phyloP scores from a whole-genome alignment of 2,329 filamentous ascomycete genomes.

The Fusarium oxysporum region DNA sequence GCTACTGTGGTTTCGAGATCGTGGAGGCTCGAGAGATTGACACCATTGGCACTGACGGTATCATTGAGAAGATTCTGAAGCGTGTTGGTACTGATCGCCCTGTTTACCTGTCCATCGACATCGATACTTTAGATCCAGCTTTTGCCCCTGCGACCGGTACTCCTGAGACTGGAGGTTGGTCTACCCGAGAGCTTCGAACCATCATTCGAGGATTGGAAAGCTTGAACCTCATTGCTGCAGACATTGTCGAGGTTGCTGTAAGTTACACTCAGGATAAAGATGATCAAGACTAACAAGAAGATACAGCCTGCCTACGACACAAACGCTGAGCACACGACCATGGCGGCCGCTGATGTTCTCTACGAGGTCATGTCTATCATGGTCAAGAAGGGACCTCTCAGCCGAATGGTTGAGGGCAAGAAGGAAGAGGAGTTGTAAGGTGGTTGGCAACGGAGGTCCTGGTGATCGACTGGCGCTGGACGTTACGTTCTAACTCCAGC shows the following conservation, averaged over 20 bases:
- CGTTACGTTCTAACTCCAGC: too few species aligned
- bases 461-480: too few species aligned
- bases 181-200: slow-evolving; percentile 76
- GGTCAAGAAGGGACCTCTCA: slow-evolving; percentile 81
- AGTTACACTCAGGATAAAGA: not conserved
- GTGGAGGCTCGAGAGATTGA: slow-evolving; percentile 72
- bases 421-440: slow-evolving; percentile 8
- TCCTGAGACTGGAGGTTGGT: slow-evolving; percentile 82
- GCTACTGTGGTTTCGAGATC: slow-evolving; percentile 82
- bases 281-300: not conserved
- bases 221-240: slow-evolving; percentile 75
- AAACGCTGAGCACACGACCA: slow-evolving; percentile 78
- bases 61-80: slow-evolving; percentile 81
- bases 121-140: slow-evolving; percentile 85
- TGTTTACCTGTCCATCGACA: slow-evolving; percentile 86
- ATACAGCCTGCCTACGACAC: slow-evolving; percentile 74
- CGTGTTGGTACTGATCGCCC: slow-evolving; percentile 79
- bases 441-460: too few species aligned
- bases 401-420: slow-evolving; percentile 52
- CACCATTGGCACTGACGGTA: slow-evolving; percentile 70
- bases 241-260: slow-evolving; percentile 75
- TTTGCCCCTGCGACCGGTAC: slow-evolving; percentile 82
- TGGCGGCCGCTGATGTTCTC: slow-evolving; percentile 76
- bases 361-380: slow-evolving; percentile 86
- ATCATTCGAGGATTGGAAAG: slow-evolving; percentile 77